Conservation (phyloP, 2,329 filamentous ascomycete species). For the Paecilomyces sp. region DNA sequence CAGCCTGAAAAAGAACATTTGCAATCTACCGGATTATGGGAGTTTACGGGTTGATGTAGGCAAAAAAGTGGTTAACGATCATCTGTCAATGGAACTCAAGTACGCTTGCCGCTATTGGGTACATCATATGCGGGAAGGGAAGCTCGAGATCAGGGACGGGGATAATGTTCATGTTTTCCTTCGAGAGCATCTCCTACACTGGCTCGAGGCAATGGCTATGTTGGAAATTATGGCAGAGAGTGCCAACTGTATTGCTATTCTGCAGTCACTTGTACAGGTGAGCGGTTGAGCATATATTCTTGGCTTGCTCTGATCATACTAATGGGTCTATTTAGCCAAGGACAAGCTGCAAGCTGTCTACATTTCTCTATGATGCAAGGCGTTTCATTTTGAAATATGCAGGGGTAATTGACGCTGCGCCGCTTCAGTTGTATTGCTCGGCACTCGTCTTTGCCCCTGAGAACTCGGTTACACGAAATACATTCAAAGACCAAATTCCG, state of each 20-base stretch:
- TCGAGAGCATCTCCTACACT: slow-evolving; percentile 15
- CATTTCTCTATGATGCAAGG: slow-evolving; percentile 23
- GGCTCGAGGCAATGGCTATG: slow-evolving; percentile 18
- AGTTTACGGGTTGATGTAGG: slow-evolving; percentile 6
- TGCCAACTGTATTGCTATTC: slow-evolving; percentile 8
- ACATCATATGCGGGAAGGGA: slow-evolving; percentile 14
- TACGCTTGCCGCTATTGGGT: slow-evolving; percentile 23
- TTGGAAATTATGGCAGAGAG: slow-evolving; percentile 13
- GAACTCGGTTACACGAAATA: slow-evolving; percentile 15
- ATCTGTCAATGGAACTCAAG: slow-evolving; percentile 12
- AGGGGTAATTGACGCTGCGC: slow-evolving; percentile 19
- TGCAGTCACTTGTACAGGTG: slow-evolving; percentile 9
- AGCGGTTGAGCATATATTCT: neutral
- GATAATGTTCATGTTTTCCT: slow-evolving; percentile 9
- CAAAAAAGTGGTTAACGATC: slow-evolving; percentile 5
- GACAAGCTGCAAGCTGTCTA: slow-evolving; percentile 3
- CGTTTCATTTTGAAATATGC: slow-evolving; percentile 21
- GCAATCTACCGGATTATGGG: slow-evolving; percentile 3
- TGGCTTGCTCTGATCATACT: neutral
- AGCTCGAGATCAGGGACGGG: neutral
- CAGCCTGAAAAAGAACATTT: slow-evolving; percentile 11
- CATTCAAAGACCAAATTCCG: slow-evolving; percentile 12
- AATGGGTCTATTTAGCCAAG: slow-evolving; percentile 6
- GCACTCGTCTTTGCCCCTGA: slow-evolving; percentile 25
- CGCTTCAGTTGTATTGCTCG: slow-evolving; percentile 29